Conservation (phyloP, 2,329 filamentous ascomycete species). For the Colletotrichum chrysophilum region DNA sequence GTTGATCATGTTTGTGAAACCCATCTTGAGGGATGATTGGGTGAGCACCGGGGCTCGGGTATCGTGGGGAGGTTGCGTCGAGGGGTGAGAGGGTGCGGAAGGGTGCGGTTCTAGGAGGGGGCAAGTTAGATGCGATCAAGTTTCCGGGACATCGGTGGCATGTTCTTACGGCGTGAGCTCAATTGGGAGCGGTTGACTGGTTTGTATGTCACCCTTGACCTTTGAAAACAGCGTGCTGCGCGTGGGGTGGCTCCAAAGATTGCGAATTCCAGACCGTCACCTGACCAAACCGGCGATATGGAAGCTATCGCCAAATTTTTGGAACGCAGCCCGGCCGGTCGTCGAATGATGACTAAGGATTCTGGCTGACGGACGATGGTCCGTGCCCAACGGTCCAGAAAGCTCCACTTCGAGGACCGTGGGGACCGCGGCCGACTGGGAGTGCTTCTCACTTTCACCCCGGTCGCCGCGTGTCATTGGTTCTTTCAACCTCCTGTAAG, state of each 20-base stretch:
- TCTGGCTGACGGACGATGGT: background rate
- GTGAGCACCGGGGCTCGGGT: background rate
- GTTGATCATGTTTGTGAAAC: constrained; percentile 74
- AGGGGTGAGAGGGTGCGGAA: background rate
- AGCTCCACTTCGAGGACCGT: background rate
- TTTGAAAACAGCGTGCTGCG: background rate
- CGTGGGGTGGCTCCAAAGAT: background rate
- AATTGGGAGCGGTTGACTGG: background rate
- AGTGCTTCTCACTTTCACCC: background rate
- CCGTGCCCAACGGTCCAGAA: background rate
- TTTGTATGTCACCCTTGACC: too few relatives aligned
- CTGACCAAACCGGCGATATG: background rate
- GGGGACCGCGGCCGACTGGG: background rate
- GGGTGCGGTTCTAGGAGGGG: background rate
- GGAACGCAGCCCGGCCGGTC: background rate
- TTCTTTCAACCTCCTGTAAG: constrained; percentile 20
- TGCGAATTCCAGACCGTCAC: constrained; percentile 1
- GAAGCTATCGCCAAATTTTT: constrained; percentile 23
- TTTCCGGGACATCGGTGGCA: background rate
- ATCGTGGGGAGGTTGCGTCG: background rate
- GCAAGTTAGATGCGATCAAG: background rate
- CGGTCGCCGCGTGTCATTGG: constrained; percentile 11
- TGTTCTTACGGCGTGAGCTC: background rate
- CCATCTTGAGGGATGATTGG: constrained; percentile 1
- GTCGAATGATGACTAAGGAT: constrained; percentile 18